Base-by-base conservation (phyloP, 2,329 filamentous ascomycete species). In the Fusarium oxysporum region DNA sequence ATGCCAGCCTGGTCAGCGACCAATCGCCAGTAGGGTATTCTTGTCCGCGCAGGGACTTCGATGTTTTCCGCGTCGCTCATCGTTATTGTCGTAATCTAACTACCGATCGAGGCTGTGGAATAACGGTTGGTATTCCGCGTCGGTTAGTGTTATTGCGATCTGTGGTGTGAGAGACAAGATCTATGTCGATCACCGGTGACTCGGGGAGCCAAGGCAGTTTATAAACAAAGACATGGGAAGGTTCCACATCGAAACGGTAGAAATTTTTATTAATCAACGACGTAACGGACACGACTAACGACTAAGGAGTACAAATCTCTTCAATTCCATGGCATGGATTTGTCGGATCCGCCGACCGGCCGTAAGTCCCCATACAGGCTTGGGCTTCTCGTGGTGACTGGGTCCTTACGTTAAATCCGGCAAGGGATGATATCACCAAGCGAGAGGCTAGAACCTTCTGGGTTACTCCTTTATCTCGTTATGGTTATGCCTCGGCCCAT, bases 21-120 rank as follows among this genome's bases (percentile, higher is more conserved):
- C 35, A 73, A 55, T 25, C 71, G 71, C 71, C 71, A 74, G 51
- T 73, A 73, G 16, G 71, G 71, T 21, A 73, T 73, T 45, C 43
- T 68, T 14, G 55, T 56, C 71, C 59, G 62, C 35, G 67, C 71
- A 25, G 71, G 71, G 58, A 45, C 57, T 48, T 73, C 71, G 40
- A 73, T 68, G 23, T 57, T 62, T 23, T 73, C 67, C 37, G 60
- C 23, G 14, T 74, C 71, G 68, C 55, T 62, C 71, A 73, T 73
- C 51, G 50, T 33, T 40, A 14, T 61, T 21, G 19, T 50, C 35
- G 65, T 45, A 54, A n/a, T 40, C 25, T 54, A 30, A 54, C 19
- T 38, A 55, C 51, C 45, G 55, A 62, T 54, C 50, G 50, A 40
- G 33, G 23, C 33, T 67, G 32, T 56, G 21, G 44, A 44, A 60